Percentiles rank a stretch among this genome's conserved stretches.
These are phyloP conservation scores for Turnera subulata DNA, from an alignment of 345 rosid species.

Conservation along the genomic window DNA sequence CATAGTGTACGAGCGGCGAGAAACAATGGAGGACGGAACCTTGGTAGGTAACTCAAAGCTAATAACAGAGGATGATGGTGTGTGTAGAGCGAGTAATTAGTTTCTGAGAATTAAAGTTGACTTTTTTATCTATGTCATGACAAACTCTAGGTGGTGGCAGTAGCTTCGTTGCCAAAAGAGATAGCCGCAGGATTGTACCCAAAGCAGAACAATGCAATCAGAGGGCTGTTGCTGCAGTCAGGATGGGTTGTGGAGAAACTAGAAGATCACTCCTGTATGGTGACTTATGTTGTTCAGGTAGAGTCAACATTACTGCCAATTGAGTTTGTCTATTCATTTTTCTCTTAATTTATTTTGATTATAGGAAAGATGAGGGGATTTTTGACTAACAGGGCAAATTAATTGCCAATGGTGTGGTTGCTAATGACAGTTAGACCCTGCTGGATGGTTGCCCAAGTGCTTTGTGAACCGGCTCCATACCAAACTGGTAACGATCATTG, in stretches of 20 bases:
- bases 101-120: no score
- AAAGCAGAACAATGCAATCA: constrained; percentile 53
- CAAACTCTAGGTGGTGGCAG: constrained; percentile 67
- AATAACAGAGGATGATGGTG: background rate
- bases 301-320: background rate
- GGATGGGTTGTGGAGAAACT: constrained; percentile 92
- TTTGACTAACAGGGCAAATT: background rate
- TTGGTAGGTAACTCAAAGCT: constrained; percentile 26
- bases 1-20: constrained; percentile 70
- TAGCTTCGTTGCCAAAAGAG: constrained; percentile 74
- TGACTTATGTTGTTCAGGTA: constrained; percentile 81
- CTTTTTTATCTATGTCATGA: background rate
- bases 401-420: background rate
- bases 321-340: background rate
- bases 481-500: constrained; percentile 71
- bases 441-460: constrained; percentile 83
- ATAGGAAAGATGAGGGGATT: no score
- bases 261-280: constrained; percentile 59
- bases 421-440: constrained; percentile 74
- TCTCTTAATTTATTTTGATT: no score
- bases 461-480: constrained; percentile 72
- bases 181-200: constrained; percentile 75
- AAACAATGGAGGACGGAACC: constrained; percentile 88
- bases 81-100: no score
- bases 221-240: constrained; percentile 67